Percentiles rank a stretch among this genome's conserved stretches.
phyloP scores from a whole-genome alignment of 2,329 filamentous ascomycete species.

The Apiospora saccharicola region DNA sequence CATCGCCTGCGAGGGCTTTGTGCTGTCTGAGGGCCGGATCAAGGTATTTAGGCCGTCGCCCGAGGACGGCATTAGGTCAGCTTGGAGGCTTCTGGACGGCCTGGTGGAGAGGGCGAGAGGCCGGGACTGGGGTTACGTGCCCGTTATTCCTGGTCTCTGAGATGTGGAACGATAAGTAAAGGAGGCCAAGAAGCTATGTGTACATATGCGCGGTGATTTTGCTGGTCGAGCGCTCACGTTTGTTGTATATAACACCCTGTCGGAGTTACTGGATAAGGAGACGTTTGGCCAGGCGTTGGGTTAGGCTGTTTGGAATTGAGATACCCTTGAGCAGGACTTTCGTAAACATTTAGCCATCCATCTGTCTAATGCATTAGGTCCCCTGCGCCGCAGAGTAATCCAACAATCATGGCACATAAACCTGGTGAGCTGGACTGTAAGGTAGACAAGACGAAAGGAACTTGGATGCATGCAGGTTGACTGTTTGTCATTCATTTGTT shows the following conservation, averaged over 20 bases:
- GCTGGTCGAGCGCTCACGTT: background rate
- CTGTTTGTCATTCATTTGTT: background rate
- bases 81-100: slow-evolving; percentile 32
- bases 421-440: background rate
- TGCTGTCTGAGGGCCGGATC: slow-evolving; percentile 57
- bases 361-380: background rate
- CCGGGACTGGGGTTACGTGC: slow-evolving; percentile 18
- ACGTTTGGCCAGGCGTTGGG: background rate
- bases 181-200: background rate
- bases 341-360: background rate
- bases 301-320: slow-evolving; percentile 5
- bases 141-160: background rate
- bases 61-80: slow-evolving; percentile 16
- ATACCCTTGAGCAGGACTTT: slow-evolving; percentile 2
- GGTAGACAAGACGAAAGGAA: background rate
- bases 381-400: background rate
- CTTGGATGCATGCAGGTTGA: background rate
- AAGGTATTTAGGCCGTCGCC: slow-evolving; percentile 51
- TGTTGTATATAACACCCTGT: background rate
- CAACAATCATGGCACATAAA: too few relatives aligned
- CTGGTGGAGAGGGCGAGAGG: slow-evolving; percentile 14
- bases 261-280: background rate
- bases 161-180: background rate
- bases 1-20: slow-evolving; percentile 64
- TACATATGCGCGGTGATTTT: background rate